These are phyloP conservation scores for Kodamaea sp. DNA, from an alignment of 1,139 yeast genomes.

Conservation along the genomic window DNA sequence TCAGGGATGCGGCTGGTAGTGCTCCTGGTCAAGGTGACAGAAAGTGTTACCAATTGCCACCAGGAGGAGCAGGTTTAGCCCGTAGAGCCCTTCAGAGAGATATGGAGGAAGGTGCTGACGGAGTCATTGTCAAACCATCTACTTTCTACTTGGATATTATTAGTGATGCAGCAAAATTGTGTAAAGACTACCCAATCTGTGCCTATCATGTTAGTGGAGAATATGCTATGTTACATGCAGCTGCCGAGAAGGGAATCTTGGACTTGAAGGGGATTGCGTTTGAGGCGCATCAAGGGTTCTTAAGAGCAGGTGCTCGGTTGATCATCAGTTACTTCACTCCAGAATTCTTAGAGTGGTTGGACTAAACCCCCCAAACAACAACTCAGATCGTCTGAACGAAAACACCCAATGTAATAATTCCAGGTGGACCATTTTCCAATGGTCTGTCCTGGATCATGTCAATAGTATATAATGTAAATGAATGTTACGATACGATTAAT, in stretches of 20 bases:
- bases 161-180: constrained; percentile 81
- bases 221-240: constrained; percentile 97
- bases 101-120: constrained; percentile 92
- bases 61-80: constrained; percentile 91
- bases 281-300: constrained; percentile 87
- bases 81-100: constrained; percentile 88
- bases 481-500: no score
- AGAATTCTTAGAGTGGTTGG: constrained; percentile 91
- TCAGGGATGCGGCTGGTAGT: constrained; percentile 96
- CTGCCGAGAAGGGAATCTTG: constrained; percentile 92
- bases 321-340: constrained; percentile 94
- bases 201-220: constrained; percentile 98
- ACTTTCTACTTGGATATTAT: constrained; percentile 92
- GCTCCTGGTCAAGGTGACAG: constrained; percentile 91
- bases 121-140: constrained; percentile 94
- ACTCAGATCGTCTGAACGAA: no score
- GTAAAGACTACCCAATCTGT: constrained; percentile 84
- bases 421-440: no score
- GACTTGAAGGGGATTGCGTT: constrained; percentile 89
- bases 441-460: no score
- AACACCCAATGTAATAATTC: no score
- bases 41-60: constrained; percentile 89
- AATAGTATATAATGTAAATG: no score
- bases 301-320: constrained; percentile 95
- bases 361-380: constrained; percentile 16